Conservation (phyloP, 1,139 yeast species). For the Chernovozyma aurita region DNA sequence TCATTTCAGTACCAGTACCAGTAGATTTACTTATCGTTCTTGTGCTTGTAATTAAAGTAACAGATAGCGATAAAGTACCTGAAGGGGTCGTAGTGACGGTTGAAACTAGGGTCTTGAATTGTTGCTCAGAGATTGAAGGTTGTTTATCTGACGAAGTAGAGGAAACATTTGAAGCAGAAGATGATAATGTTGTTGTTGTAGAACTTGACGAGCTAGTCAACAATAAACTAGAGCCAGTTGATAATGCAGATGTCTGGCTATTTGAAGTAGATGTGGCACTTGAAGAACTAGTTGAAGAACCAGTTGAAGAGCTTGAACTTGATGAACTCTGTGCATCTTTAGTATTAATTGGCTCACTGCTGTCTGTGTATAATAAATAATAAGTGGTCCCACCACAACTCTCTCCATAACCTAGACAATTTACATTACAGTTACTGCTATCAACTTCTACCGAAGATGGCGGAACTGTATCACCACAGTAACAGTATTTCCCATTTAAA, state of each 20-base stretch:
- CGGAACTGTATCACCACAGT: constrained; percentile 53
- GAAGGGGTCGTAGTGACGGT: constrained; percentile 20
- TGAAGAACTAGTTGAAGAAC: constrained; percentile 12
- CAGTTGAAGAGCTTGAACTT: constrained; percentile 10
- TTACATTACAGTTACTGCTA: constrained; percentile 38
- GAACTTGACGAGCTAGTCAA: constrained; percentile 10
- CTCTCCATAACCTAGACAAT: constrained; percentile 53
- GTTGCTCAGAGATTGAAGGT: not conserved
- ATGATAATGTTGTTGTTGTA: constrained; percentile 12
- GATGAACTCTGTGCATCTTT: constrained; percentile 17
- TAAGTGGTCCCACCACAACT: constrained; percentile 61
- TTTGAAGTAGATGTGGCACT: constrained; percentile 13
- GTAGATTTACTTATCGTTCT: constrained; percentile 7
- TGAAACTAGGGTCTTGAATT: constrained; percentile 14
- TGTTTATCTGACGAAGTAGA: constrained; percentile 8
- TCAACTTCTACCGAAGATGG: constrained; percentile 23
- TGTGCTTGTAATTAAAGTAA: constrained; percentile 20
- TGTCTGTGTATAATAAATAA: constrained; percentile 44
- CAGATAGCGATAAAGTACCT: constrained; percentile 18
- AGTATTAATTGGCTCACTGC: constrained; percentile 17
- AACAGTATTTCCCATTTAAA: constrained; percentile 50
- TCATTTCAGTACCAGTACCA: constrained; percentile 9
- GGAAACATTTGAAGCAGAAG: constrained; percentile 11
- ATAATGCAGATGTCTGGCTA: constrained; percentile 7
- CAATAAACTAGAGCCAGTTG: constrained; percentile 11